phyloP scores from a whole-genome alignment of 139 green algal species.

The Micromonas pusilla region DNA sequence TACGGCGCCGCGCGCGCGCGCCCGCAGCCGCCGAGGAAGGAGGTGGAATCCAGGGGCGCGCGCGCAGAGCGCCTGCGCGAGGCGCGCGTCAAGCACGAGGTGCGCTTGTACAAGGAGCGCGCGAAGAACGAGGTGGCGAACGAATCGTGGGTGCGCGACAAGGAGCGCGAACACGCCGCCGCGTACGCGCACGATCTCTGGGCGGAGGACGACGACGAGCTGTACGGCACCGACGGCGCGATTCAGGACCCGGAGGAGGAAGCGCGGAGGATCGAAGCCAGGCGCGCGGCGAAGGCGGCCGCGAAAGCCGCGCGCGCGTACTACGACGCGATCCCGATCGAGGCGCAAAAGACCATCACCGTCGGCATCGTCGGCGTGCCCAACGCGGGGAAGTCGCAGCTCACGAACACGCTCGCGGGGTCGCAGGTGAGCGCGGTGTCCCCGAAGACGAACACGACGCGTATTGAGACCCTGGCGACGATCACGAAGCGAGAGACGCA shows the following conservation, averaged over 20 bases:
- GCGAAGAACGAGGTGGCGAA: neutral
- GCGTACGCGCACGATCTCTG: too few species aligned
- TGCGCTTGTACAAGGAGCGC: neutral
- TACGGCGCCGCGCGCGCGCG: too few species aligned
- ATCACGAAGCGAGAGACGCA: conserved; percentile 41
- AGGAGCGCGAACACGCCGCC: too few species aligned
- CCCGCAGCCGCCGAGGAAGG: neutral
- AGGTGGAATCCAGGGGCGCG: neutral
- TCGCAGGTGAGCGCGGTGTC: conserved; percentile 61
- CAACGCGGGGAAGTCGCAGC: conserved; percentile 55
- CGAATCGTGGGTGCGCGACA: neutral
- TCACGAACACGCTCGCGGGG: conserved; percentile 48
- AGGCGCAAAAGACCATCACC: conserved; percentile 4
- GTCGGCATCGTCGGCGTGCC: conserved; percentile 47
- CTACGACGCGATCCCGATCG: neutral
- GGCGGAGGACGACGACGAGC: too few species aligned
- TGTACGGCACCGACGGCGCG: too few species aligned
- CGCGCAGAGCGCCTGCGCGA: neutral
- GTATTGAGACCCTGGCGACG: conserved; percentile 41
- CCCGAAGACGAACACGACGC: conserved; percentile 66
- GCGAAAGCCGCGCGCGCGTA: neutral
- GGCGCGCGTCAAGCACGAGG: neutral
- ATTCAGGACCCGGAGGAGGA: too few species aligned
- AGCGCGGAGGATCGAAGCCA: too few species aligned
- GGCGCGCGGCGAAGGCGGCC: neutral